These are phyloP conservation scores for Trichothecium sympodiale DNA, from an alignment of 2,329 filamentous ascomycete genomes.

Conservation along the genomic window DNA sequence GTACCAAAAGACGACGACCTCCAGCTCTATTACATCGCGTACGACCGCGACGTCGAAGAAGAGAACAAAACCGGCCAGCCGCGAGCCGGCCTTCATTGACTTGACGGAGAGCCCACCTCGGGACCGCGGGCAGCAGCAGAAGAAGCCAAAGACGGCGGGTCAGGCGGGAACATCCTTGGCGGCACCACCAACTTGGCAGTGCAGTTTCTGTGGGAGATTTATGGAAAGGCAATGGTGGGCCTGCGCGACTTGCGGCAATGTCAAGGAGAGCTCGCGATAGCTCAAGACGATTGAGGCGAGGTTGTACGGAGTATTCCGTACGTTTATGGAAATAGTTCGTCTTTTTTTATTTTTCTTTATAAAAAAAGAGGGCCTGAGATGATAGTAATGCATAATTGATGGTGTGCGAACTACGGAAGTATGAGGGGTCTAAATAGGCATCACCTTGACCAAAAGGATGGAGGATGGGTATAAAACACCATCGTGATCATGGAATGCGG, in stretches of 20 bases:
- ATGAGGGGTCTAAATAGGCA: too few relatives aligned
- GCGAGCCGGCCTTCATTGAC: constrained; percentile 16
- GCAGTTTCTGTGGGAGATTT: constrained; percentile 36
- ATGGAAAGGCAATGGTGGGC: constrained; percentile 48
- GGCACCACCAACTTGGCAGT: constrained; percentile 33
- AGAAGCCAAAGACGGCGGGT: not conserved
- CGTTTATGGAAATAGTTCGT: too few relatives aligned
- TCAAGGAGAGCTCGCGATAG: constrained; percentile 39
- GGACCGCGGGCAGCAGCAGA: constrained; percentile 6
- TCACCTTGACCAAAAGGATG: too few relatives aligned
- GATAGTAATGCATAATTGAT: too few relatives aligned
- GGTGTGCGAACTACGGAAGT: too few relatives aligned
- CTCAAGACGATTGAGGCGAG: too few relatives aligned
- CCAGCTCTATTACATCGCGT: too few relatives aligned
- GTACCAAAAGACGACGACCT: constrained; percentile 4
- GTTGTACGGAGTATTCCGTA: too few relatives aligned
- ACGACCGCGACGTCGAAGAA: constrained; percentile 7
- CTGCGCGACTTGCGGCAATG: constrained; percentile 40
- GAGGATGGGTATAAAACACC: too few relatives aligned
- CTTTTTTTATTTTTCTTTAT: too few relatives aligned
- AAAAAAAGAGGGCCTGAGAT: too few relatives aligned
- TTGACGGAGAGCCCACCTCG: constrained; percentile 21
- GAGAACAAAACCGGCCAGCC: constrained; percentile 8
- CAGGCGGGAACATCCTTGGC: constrained; percentile 7
- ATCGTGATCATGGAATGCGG: too few relatives aligned